Evolutionary conservation across 1,284 basidiomycete genomes (phyloP).

Genomic region (Trametes hirsuta): DNA sequence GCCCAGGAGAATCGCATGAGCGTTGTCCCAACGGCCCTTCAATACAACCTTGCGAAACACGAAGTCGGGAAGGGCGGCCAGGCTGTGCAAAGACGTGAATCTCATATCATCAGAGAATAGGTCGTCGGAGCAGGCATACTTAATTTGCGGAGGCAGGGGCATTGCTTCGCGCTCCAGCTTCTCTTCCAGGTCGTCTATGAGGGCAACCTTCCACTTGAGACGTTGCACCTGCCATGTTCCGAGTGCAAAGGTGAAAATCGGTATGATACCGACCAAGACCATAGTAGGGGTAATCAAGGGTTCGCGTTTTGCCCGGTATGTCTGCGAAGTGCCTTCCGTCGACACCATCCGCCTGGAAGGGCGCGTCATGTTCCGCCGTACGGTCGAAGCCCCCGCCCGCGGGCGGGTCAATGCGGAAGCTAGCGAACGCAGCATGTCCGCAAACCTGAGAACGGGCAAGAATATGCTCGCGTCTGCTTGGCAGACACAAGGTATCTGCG

Average conservation of each 20-base stretch:
- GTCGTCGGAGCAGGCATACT: slow-evolving; percentile 56
- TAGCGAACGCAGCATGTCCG: slow-evolving; percentile 13
- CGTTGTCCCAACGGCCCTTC: slow-evolving; percentile 79
- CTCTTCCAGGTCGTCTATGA: slow-evolving; percentile 94
- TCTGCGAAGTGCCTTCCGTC: slow-evolving; percentile 24
- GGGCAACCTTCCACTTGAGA: slow-evolving; percentile 91
- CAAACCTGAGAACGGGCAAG: not conserved
- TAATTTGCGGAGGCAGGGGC: slow-evolving; percentile 81
- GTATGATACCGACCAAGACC: slow-evolving; percentile 83
- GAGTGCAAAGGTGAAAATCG: slow-evolving; percentile 89
- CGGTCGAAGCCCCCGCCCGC: not conserved
- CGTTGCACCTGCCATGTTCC: slow-evolving; percentile 94
- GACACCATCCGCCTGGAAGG: slow-evolving; percentile 12
- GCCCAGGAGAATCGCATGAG: slow-evolving; percentile 79
- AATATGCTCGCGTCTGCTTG: not conserved
- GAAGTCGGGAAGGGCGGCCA: slow-evolving; percentile 83
- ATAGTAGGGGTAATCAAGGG: slow-evolving; percentile 74
- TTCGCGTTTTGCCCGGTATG: slow-evolving; percentile 59
- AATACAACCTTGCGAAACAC: slow-evolving; percentile 83
- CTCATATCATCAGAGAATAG: not conserved
- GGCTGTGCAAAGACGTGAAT: slow-evolving; percentile 36
- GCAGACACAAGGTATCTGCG: not conserved
- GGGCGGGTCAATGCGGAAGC: slow-evolving; percentile 9
- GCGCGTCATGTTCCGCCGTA: slow-evolving; percentile 2
- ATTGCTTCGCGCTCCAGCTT: slow-evolving; percentile 87